Evolutionary conservation across 768 basidiomycete species (phyloP).

Genomic region (Gloeopeniophorella convolvens): DNA sequence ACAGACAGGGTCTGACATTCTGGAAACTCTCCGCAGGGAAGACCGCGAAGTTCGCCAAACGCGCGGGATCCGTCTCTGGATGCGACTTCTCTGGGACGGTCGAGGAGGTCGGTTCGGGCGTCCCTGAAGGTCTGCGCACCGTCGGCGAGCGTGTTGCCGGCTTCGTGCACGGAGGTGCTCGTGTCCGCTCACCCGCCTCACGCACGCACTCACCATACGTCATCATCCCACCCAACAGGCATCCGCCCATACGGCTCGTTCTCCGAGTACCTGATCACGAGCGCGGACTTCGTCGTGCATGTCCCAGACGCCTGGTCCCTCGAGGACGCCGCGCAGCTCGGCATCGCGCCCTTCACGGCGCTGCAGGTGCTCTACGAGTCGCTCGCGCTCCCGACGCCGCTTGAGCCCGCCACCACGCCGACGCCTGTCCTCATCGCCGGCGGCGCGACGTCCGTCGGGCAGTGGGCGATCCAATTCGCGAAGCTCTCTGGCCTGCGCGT

Average conservation of each 20-base stretch:
- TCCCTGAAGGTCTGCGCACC: constrained; percentile 11
- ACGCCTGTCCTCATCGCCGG: constrained; percentile 27
- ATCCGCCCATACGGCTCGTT: constrained; percentile 22
- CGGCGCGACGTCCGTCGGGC: constrained; percentile 31
- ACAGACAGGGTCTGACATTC: no score
- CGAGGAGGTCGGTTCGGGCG: constrained; percentile 20
- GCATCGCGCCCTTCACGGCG: constrained; percentile 16
- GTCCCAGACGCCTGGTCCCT: constrained; percentile 17
- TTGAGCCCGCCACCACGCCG: neutral
- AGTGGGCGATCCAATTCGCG: constrained; percentile 28
- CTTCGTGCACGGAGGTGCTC: constrained; percentile 25
- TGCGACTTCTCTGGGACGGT: constrained; percentile 26
- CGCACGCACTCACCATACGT: neutral
- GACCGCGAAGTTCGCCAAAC: neutral
- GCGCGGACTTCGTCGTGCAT: constrained; percentile 20
- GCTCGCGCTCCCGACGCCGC: neutral
- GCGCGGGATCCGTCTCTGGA: constrained; percentile 22
- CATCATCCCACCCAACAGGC: constrained; percentile 2
- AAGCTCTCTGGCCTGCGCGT: constrained; percentile 29
- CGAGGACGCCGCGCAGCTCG: constrained; percentile 15
- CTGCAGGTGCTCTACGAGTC: constrained; percentile 14
- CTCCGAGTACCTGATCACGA: constrained; percentile 26
- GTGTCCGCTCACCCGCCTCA: no score
- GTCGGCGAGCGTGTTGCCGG: constrained; percentile 27
- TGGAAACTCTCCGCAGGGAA: no score